Percentiles rank a stretch among this genome's conserved stretches.
Evolutionary conservation across 805 yeast species (phyloP).

Genomic region (Spathaspora sp.): DNA sequence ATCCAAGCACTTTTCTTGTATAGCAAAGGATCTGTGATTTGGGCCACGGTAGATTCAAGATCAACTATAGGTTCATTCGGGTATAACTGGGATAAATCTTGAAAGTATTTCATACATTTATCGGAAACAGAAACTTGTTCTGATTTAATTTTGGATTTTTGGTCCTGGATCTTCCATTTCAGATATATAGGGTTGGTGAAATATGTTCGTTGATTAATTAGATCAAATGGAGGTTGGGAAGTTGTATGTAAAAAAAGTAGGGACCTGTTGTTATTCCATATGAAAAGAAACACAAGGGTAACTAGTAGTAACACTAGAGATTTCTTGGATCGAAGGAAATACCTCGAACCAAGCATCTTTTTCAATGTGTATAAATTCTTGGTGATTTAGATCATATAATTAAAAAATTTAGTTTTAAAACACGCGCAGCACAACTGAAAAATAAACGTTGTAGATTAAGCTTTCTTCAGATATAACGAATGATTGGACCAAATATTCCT

Average conservation of each 20-base stretch:
- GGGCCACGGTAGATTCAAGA: not conserved
- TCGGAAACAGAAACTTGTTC: not conserved
- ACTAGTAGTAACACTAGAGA: not conserved
- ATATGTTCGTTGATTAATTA: slow-evolving; percentile 8
- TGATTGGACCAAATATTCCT: not conserved
- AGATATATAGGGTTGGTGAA: slow-evolving; percentile 16
- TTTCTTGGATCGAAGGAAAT: slow-evolving; percentile 1
- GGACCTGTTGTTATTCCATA: not conserved
- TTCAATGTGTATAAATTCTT: not conserved
- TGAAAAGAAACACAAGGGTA: not conserved
- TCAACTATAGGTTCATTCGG: slow-evolving; percentile 7
- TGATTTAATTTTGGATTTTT: not conserved
- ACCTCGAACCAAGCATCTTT: not conserved
- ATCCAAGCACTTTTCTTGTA: slow-evolving; percentile 27
- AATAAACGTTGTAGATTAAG: not conserved
- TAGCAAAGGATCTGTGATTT: slow-evolving; percentile 13
- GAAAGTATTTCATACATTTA: slow-evolving; percentile 16
- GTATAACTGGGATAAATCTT: slow-evolving; percentile 6
- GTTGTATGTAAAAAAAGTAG: not conserved
- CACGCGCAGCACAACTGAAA: not conserved
- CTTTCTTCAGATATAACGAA: not conserved
- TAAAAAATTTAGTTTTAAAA: not conserved
- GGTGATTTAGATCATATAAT: too few species aligned
- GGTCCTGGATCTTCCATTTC: slow-evolving; percentile 6
- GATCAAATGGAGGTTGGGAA: slow-evolving; percentile 3